These are phyloP conservation scores for Malassezia obtusa DNA, from an alignment of 1,284 basidiomycete genomes.

Conservation along the genomic window DNA sequence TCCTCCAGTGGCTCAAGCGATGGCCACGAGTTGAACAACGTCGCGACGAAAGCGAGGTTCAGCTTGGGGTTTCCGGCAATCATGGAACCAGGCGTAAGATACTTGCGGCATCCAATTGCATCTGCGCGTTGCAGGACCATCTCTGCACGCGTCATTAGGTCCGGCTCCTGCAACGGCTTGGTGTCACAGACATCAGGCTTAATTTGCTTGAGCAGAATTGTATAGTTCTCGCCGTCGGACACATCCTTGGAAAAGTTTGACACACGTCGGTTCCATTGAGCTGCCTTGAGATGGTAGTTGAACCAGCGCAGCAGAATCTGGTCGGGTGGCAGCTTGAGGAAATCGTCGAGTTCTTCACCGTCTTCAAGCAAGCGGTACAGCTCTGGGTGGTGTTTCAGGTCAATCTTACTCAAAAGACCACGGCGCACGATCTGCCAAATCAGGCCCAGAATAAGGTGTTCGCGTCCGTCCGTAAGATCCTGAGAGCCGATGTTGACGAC, in stretches of 20 bases:
- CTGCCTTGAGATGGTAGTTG: conserved; percentile 94
- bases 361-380: conserved; percentile 90
- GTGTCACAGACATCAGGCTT: conserved; percentile 78
- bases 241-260: conserved; percentile 95
- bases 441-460: conserved; percentile 93
- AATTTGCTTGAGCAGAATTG: conserved; percentile 84
- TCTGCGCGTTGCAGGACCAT: conserved; percentile 87
- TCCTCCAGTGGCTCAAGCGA: conserved; percentile 67
- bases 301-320: conserved; percentile 96
- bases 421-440: conserved; percentile 98
- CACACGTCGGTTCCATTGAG: conserved; percentile 71
- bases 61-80: conserved; percentile 92
- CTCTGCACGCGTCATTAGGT: conserved; percentile 74
- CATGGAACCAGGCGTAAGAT: conserved; percentile 81
- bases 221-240: conserved; percentile 92
- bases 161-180: conserved; percentile 75
- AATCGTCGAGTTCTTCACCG: conserved; percentile 89
- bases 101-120: conserved; percentile 86
- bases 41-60: conserved; percentile 95
- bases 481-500: conserved; percentile 95
- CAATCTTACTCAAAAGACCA: conserved; percentile 84
- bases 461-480: conserved; percentile 83
- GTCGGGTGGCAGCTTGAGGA: conserved; percentile 84
- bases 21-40: conserved; percentile 95
- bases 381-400: conserved; percentile 96